These are phyloP conservation scores for Bipolaris zeicola DNA, from an alignment of 2,329 filamentous ascomycete genomes.

Conservation along the genomic window DNA sequence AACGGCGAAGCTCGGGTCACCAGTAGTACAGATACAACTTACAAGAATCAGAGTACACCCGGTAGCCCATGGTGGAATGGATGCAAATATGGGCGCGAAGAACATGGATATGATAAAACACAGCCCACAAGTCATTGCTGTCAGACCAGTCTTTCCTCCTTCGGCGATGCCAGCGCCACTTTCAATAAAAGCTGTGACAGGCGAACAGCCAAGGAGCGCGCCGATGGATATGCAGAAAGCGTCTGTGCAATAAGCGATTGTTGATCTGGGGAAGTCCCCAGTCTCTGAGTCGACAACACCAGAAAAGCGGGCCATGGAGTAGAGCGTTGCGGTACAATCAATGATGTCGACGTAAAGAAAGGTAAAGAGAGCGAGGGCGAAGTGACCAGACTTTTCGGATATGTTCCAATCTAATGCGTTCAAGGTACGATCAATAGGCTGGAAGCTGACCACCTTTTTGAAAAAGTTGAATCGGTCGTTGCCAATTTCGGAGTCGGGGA, in stretches of 20 bases:
- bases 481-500: slow-evolving; percentile 72
- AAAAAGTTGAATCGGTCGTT: slow-evolving; percentile 80
- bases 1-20: slow-evolving; percentile 10
- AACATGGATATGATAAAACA: slow-evolving; percentile 89
- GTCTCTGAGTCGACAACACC: slow-evolving; percentile 79
- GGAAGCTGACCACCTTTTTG: slow-evolving; percentile 81
- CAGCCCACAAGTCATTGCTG: slow-evolving; percentile 75
- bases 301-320: slow-evolving; percentile 86
- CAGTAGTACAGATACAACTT: slow-evolving; percentile 17
- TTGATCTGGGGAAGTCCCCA: slow-evolving; percentile 85
- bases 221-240: slow-evolving; percentile 81
- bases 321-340: slow-evolving; percentile 84
- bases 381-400: slow-evolving; percentile 69
- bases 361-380: slow-evolving; percentile 81
- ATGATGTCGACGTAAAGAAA: slow-evolving; percentile 93
- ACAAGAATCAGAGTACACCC: slow-evolving; percentile 83
- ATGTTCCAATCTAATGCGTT: slow-evolving; percentile 77
- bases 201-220: slow-evolving; percentile 75
- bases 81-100: slow-evolving; percentile 89
- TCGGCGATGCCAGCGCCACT: slow-evolving; percentile 88
- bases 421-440: slow-evolving; percentile 72
- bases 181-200: slow-evolving; percentile 86
- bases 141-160: slow-evolving; percentile 81
- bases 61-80: slow-evolving; percentile 86
- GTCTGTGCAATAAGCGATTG: slow-evolving; percentile 83